A percentile compares a stretch with the other conserved stretches of the same genome.
phyloP scores from a whole-genome alignment of 2,329 filamentous ascomycete species.

The Diaporthe citriasiana region DNA sequence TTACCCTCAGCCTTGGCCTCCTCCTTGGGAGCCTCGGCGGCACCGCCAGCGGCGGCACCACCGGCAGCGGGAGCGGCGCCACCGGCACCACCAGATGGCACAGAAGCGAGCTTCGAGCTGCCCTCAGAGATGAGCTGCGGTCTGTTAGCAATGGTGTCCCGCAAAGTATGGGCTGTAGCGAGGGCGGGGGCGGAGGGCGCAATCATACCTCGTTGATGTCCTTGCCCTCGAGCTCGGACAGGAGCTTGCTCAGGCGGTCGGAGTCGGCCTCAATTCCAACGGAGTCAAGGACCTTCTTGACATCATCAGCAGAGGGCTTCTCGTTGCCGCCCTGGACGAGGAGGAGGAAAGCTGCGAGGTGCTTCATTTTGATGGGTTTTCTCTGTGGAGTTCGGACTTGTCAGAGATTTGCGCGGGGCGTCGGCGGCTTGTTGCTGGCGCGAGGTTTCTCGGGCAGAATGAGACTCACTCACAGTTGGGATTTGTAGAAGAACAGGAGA shows the following conservation, averaged over 20 bases:
- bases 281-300: constrained; percentile 90
- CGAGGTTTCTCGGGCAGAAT: constrained; percentile 41
- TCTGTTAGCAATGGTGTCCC: constrained; percentile 5
- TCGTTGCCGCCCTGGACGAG: constrained; percentile 93
- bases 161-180: constrained; percentile 25
- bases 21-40: constrained; percentile 72
- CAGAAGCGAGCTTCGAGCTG: constrained; percentile 94
- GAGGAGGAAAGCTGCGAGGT: constrained; percentile 99
- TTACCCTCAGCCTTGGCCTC: constrained; percentile 87
- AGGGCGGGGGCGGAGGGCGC: too few species aligned
- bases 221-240: constrained; percentile 93
- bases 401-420: constrained; percentile 15
- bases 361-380: constrained; percentile 89
- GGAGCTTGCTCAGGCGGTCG: constrained; percentile 87
- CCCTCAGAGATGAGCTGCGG: constrained; percentile 90
- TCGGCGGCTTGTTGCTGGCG: constrained; percentile 18
- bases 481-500: constrained; percentile 78
- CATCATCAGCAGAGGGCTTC: constrained; percentile 85
- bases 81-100: constrained; percentile 85
- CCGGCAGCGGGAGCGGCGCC: constrained; percentile 76
- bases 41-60: constrained; percentile 76
- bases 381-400: constrained; percentile 41
- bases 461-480: constrained; percentile 41
- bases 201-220: constrained; percentile 87
- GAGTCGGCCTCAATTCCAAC: constrained; percentile 95